Evolutionary conservation across 176 grass and related monocot species (phyloP), one percentile per base, ranked within the genome.

Genomic region (Musa itinerans): DNA sequence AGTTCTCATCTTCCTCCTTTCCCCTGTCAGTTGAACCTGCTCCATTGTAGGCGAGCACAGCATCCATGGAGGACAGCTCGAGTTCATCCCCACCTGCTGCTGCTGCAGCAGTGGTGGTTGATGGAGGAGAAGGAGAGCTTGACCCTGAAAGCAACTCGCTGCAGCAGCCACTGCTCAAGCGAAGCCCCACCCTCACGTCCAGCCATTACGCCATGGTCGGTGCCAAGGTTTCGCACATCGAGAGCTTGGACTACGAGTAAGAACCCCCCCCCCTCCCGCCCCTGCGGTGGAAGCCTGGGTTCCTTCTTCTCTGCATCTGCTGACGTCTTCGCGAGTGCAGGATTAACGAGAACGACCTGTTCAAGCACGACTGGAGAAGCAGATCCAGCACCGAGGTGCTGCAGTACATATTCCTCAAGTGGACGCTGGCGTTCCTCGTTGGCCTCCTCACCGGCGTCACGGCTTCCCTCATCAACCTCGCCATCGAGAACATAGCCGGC

Each of bases 191-290:
- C 2, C 82, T 98, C 2, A 91, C 84, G 11, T 78, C 90, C 21
- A 98, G 86, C 75, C 90, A 93, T 76, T 80, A 87, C 52, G 95
- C 95, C 86, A 76, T 98, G 73, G 90, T 98, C 63, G 95, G 95
- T 66, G 86, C 95, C 69, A 93, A 98, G 71, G 88, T 98, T 34
- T 98, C 95, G 7, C 95, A 86, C 85, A 98, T 98, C 24, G 95
- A 98, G 88, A 98, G 90, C 86, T 80, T 98, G 64, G 95, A 98
- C 76, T 98, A 98, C 68, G 95, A 98, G 95, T 98, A 51, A 50
- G 25, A 70, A 20, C n/a, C 21, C 20, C 63, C 1, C 20, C 2
- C 20, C 15, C 24, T 1, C 0, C 24, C 0, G 0, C 1, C 22
- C 13, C 13, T 29, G 11, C 65, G 2, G 4, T 43, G 34, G 34